These are phyloP conservation scores for Alternaria sp. DNA, from an alignment of 2,329 filamentous ascomycete species.

Conservation along the genomic window DNA sequence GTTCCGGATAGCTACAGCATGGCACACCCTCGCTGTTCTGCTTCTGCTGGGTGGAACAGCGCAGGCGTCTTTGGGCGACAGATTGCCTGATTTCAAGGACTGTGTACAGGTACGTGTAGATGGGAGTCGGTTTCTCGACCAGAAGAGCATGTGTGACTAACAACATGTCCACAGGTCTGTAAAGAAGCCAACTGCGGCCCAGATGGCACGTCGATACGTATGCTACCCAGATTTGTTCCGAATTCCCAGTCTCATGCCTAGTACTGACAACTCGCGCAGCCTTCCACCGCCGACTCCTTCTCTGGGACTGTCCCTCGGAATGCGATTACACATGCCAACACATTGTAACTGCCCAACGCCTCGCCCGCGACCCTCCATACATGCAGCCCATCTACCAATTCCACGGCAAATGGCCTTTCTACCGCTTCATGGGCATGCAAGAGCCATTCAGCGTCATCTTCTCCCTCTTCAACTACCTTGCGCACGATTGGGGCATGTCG, in stretches of 20 bases:
- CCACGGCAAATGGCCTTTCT: conserved; percentile 99
- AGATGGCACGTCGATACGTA: conserved; percentile 74
- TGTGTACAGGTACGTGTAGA: conserved; percentile 76
- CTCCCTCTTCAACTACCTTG: conserved; percentile 88
- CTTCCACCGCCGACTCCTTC: conserved; percentile 81
- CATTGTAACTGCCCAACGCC: conserved; percentile 79
- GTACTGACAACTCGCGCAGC: conserved; percentile 61
- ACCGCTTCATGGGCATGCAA: conserved; percentile 89
- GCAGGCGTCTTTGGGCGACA: conserved; percentile 82
- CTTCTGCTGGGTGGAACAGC: conserved; percentile 48
- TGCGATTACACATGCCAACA: conserved; percentile 99
- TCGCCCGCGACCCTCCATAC: conserved; percentile 70
- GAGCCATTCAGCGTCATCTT: conserved; percentile 95
- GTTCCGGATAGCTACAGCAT: conserved; percentile 31
- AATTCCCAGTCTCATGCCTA: not conserved
- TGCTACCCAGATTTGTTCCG: conserved; percentile 41
- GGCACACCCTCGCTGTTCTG: conserved; percentile 36
- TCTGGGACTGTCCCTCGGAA: conserved; percentile 93
- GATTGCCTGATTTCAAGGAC: conserved; percentile 83
- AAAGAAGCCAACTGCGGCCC: conserved; percentile 78
- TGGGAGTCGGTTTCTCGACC: no score
- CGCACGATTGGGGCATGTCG: conserved; percentile 79
- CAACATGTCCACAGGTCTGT: conserved; percentile 70
- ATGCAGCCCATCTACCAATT: conserved; percentile 81
- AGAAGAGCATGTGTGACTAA: conserved; percentile 10